Evolutionary conservation across 306 rosid species (phyloP).

Genomic region (Castanopsis chinensis): DNA sequence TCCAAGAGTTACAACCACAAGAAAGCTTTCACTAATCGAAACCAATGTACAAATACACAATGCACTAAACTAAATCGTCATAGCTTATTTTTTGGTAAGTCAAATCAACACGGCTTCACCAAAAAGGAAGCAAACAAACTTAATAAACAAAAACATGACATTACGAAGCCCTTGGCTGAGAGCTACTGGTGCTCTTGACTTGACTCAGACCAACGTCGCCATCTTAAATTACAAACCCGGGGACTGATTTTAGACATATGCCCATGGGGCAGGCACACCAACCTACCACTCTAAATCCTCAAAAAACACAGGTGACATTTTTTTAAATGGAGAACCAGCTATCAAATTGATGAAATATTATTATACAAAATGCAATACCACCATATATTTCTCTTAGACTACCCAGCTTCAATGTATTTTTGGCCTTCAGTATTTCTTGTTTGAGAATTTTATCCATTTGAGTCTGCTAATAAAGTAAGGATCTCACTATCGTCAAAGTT

Average conservation of each 20-base stretch:
- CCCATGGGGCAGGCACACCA: slow-evolving; percentile 64
- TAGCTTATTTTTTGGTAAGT: slow-evolving; percentile 1
- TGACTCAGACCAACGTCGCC: slow-evolving; percentile 51
- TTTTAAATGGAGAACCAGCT: slow-evolving; percentile 45
- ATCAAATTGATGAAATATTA: slow-evolving; percentile 50
- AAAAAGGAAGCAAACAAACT: slow-evolving; percentile 57
- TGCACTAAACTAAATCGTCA: slow-evolving; percentile 21
- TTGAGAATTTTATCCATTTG: slow-evolving; percentile 55
- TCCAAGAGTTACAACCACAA: slow-evolving; percentile 38
- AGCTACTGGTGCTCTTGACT: slow-evolving; percentile 37
- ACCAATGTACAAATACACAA: slow-evolving; percentile 59
- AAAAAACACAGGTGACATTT: slow-evolving; percentile 36
- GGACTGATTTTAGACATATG: slow-evolving; percentile 39
- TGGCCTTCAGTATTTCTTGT: slow-evolving; percentile 20
- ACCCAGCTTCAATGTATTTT: slow-evolving; percentile 37
- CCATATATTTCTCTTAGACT: slow-evolving; percentile 24
- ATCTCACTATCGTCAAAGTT: slow-evolving; percentile 63
- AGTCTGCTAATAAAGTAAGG: slow-evolving; percentile 55
- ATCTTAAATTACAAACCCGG: slow-evolving; percentile 51
- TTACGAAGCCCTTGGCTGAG: slow-evolving; percentile 38
- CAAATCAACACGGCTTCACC: slow-evolving; percentile 64
- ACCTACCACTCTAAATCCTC: slow-evolving; percentile 61
- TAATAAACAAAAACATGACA: slow-evolving; percentile 38
- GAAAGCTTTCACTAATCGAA: slow-evolving; percentile 52
- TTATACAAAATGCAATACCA: slow-evolving; percentile 64